Base-by-base conservation (phyloP, 768 basidiomycete species). In the Trametes cinnabarina region DNA sequence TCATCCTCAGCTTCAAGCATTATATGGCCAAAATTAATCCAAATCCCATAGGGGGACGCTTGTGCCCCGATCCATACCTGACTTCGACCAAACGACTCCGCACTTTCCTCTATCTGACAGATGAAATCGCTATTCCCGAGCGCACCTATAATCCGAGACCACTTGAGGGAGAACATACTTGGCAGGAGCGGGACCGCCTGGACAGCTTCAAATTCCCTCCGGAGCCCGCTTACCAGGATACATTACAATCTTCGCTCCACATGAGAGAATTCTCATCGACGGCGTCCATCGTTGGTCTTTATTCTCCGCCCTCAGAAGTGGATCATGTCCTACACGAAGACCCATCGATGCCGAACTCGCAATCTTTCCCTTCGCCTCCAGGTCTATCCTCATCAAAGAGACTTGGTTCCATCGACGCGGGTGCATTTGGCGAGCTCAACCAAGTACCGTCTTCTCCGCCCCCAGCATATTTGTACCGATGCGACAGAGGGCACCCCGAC, bases 121-220 rank as follows among this genome's bases (percentile, higher is more conserved):
- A 30, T 23, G 12, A 37, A 22, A 9, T 51, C 2, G n/a, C 41
- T 15, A 20, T 46, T 4, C 56, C 56, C 11, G 43, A 50, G 9
- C 48, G 23, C 25, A 20, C 49, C 23, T 57, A 57, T 34, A 25
- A 35, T n/a, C 49, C 56, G 17, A 46, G 39, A 17, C 30, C 46
- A 3, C 44, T 19, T 6, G 20, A 47, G 2, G 34, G 5, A 2
- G 46, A 39, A 20, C 35, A 40, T 6, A 47, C n/a, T 17, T 35
- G 43, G 53, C 35, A 20, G 10, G 53, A 55, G 20, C 44, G 53
- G 15, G 42, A 44, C 19, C 41, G 51, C 3, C 22, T 55, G 19
- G 44, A 55, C 26, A 47, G 46, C 35, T 55, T 55, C 37, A 55
- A 20, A 26, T 55, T 47, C 46, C 53, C 53, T 34, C 30, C 19